Evolutionary conservation across 2,329 filamentous ascomycete genomes (phyloP), one percentile per base, ranked within the genome.

Genomic region (Ceratocystis cacaofunesta): DNA sequence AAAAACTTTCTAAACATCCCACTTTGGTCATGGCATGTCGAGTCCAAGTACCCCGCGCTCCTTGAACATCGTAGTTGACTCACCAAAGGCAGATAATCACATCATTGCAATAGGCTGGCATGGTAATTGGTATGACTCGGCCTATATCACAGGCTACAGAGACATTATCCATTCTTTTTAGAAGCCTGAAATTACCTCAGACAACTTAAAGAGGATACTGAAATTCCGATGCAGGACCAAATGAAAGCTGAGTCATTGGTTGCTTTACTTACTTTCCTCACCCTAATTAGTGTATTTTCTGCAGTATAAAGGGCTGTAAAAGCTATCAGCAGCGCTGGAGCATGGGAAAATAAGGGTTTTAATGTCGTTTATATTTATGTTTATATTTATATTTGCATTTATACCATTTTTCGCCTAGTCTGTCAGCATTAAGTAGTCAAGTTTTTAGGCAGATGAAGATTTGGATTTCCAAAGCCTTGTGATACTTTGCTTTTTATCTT

Each of bases 181-280:
- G 30, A 32, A 12, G n/a, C 8, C 3, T 6, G 19, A n/a, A 57
- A 17, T 32, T 17, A 7, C 3, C n/a, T 17, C 12, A 5, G 30
- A 5, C 25, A n/a, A 5, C 12, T 25, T 17, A 17, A n/a, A n/a
- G 52, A 32, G 10, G 30, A 30, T 10, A 32, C 22, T 12, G 12
- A 12, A 41, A 52, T 64, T 63, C 65, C 65, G 52, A 66, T 66
- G 65, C 65, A 66, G 65, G 65, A 62, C 36, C 58, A 64, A 67
- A 62, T 62, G 32, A 30, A 36, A 57, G 57, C 63, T 67, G 65
- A 67, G 62, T 67, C 65, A 67, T 67, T 65, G 65, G 61, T 7
- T 41, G 58, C 41, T 60, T 63, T 28, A 46, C 50, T 66, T 60
- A 55, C 32, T 12, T 17, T 28, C 19, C 2, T 32, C n/a, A 1